Evolutionary conservation across 441 rosid genomes (phyloP), one percentile per base, ranked within the genome.

Genomic region (Populus hybrid): DNA sequence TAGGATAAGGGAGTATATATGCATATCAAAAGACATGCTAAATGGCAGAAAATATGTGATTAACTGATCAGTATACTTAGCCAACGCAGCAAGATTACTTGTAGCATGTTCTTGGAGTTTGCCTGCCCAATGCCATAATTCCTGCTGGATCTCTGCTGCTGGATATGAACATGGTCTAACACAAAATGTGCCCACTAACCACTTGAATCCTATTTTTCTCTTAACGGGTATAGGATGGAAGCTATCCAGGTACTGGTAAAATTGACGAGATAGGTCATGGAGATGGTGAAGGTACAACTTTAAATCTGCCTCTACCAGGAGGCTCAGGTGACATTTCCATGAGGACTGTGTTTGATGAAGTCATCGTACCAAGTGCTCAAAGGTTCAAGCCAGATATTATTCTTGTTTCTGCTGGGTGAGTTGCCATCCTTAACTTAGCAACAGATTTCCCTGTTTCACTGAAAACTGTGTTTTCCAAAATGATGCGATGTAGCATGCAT

Each of bases 401-500:
- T 79, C 98, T 95, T 1, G 94, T 92, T 79, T 95, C 99, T 23
- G 99, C 99, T 4, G 97, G 99, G 99, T 93, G 72, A 88, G 95
- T 86, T 76, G n/a, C 42, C 14, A 31, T 5, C 69, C 14, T 53
- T 0, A n/a, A 11, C 59, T 42, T 24, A n/a, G n/a, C n/a, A n/a
- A n/a, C n/a, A n/a, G n/a, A n/a, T n/a, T n/a, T n/a, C n/a, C n/a
- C n/a, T n/a, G n/a, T n/a, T n/a, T n/a, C n/a, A n/a, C n/a, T n/a
- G n/a, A n/a, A n/a, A n/a, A n/a, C n/a, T n/a, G n/a, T n/a, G n/a
- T n/a, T n/a, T n/a, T n/a, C n/a, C n/a, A n/a, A n/a, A n/a, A n/a
- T n/a, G n/a, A n/a, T n/a, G n/a, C n/a, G n/a, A n/a, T n/a, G n/a
- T n/a, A n/a, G n/a, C n/a, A n/a, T n/a, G n/a, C n/a, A n/a, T n/a